Base-by-base conservation (phyloP, 306 rosid genomes). In the Boehmeria nivea region DNA sequence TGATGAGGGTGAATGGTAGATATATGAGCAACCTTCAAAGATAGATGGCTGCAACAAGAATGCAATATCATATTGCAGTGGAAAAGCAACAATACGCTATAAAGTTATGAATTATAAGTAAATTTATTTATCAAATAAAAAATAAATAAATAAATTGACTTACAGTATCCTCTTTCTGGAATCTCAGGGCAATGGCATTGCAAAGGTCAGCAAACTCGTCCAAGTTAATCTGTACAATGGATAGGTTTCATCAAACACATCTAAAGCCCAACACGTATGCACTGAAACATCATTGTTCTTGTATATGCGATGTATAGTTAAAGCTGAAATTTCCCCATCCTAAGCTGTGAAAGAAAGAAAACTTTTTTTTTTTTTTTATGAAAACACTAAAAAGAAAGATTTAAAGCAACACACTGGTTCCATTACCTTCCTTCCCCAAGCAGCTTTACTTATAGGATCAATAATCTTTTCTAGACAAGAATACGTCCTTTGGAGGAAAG, bases 131-230 rank as follows among this genome's bases (percentile, higher is more conserved):
- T 69, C 51, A 23, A 56, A 53, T 51, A 36, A 59, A 23, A 33
- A 12, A 40, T 40, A 4, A 31, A 31, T 31, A 4, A 4, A 4
- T 54, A 46, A 54, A 27, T 51, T 57, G 42, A 62, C 94, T 78
- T 74, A 91, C 99, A 63, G 61, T 53, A 48, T 83, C 84, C 77
- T 87, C 99, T 81, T 83, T 87, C 71, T 67, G 83, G 62, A 91
- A 91, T 67, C 74, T 87, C 68, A 84, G 69, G 62, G 83, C 83
- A 78, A 91, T 91, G 67, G 99, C 87, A 61, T 91, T 83, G 85
- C 99, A 91, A 65, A 91, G 82, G 72, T 91, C 99, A 48, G 75
- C 77, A 75, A 91, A 91, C 58, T 91, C 99, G 53, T 82, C 76
- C 76, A 68, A 61, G 70, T 87, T 91, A 56, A 91, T 84, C 99